These are phyloP conservation scores for Plenodomus lindquistii DNA, from an alignment of 2,329 filamentous ascomycete genomes.

Conservation along the genomic window DNA sequence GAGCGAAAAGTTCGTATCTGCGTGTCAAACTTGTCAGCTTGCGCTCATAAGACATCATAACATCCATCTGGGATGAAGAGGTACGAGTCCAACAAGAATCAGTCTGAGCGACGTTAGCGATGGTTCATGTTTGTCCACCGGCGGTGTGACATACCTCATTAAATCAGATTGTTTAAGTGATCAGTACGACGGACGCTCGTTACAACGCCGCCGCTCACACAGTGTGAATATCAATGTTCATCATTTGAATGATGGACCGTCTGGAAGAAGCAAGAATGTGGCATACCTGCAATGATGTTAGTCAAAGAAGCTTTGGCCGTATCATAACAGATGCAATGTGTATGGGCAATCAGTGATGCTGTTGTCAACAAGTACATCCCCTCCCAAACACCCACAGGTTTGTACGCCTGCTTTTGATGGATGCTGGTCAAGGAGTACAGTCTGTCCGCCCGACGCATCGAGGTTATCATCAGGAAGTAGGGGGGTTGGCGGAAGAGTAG, in stretches of 20 bases:
- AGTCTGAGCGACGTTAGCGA: slow-evolving; percentile 39
- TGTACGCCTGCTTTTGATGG: slow-evolving; percentile 64
- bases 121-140: background rate
- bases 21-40: slow-evolving; percentile 26
- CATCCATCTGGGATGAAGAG: slow-evolving; percentile 13
- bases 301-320: slow-evolving; percentile 9
- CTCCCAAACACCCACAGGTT: slow-evolving; percentile 61
- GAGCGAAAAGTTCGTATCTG: background rate
- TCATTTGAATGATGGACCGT: slow-evolving; percentile 59
- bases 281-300: slow-evolving; percentile 38
- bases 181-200: slow-evolving; percentile 57
- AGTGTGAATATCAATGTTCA: slow-evolving; percentile 71
- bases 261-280: slow-evolving; percentile 34
- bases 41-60: slow-evolving; percentile 11
- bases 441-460: slow-evolving; percentile 74
- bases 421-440: slow-evolving; percentile 55
- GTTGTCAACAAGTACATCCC: slow-evolving; percentile 69
- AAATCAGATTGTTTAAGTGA: slow-evolving; percentile 70
- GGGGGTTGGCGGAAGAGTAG: slow-evolving; percentile 9
- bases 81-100: slow-evolving; percentile 42
- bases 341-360: slow-evolving; percentile 63
- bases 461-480: slow-evolving; percentile 60
- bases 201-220: slow-evolving; percentile 62
- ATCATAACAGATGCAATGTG: slow-evolving; percentile 5
- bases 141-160: slow-evolving; percentile 58